These are phyloP conservation scores for Artemisia argyi DNA, from an alignment of 129 eudicot genomes.

Conservation along the genomic window DNA sequence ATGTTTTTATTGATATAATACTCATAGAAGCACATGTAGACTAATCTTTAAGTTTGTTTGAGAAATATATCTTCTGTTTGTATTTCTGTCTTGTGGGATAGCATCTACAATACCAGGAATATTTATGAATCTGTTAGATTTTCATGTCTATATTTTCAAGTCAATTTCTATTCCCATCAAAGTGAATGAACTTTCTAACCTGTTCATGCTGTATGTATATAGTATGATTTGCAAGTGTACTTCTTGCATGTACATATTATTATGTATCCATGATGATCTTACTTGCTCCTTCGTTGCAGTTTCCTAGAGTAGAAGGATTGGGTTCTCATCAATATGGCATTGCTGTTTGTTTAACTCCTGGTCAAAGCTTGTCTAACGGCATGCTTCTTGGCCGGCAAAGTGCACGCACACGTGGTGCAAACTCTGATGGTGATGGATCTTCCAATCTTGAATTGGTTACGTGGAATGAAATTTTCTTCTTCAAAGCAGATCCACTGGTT, in stretches of 20 bases:
- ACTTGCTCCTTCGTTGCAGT: slow-evolving; percentile 44
- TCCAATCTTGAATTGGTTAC: slow-evolving; percentile 61
- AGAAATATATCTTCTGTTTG: no score
- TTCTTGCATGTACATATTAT: slow-evolving; percentile 16
- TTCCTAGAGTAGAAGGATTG: slow-evolving; percentile 54
- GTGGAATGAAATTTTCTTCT: slow-evolving; percentile 94
- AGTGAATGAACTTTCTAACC: slow-evolving; percentile 1
- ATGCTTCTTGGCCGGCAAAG: slow-evolving; percentile 60
- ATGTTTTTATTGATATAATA: no score
- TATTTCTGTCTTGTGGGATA: no score
- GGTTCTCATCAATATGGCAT: slow-evolving; percentile 71
- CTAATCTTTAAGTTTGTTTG: no score
- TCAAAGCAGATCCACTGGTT: slow-evolving; percentile 83
- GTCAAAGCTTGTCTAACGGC: slow-evolving; percentile 40
- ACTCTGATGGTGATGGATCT: slow-evolving; percentile 41
- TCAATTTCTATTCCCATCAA: slow-evolving; percentile 2
- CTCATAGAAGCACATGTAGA: no score
- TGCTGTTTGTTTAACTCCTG: slow-evolving; percentile 58
- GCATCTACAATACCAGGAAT: no score
- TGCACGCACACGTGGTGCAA: slow-evolving; percentile 82
- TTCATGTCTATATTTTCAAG: no score
- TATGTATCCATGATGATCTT: slow-evolving; percentile 26
- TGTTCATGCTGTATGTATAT: slow-evolving; percentile 8
- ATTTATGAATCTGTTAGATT: no score
- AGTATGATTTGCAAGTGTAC: slow-evolving; percentile 6